Evolutionary conservation across 225 moss, liverwort and hornwort species (phyloP), one percentile per base, ranked within the genome.

Genomic region (Polytrichum formosum): DNA sequence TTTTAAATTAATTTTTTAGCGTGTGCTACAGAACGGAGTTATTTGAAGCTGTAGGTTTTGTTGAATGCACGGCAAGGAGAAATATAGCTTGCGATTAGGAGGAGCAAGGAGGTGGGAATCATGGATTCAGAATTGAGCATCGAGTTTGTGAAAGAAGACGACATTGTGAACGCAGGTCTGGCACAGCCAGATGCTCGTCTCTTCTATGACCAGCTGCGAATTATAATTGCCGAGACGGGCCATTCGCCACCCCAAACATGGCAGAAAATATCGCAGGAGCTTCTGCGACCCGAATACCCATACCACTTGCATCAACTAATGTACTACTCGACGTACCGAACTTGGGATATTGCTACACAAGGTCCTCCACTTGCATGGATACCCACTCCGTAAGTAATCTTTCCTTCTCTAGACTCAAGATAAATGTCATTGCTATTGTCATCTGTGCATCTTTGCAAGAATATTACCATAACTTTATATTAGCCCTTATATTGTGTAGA

Each of bases 331-430:
- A 78, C 77, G 4, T 91, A 81, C 37, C 53, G 46, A 18, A 66
- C 55, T 27, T 91, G 90, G 90, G 78, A 87, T 53, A n/a, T 54
- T 1, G 26, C 64, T 22, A 7, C 61, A 55, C 73, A 26, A 6
- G 90, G 90, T 0, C 90, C 80, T 5, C 87, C 90, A 7, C 80
- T 56, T 5, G 79, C 84, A 7, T 87, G 90, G 90, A 81, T 82
- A 10, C 89, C 89, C 5, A 70, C 81, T 56, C 78, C 69, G 89
- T 90, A 70, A 81, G 74, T 72, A 16, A 4, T 46, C 46, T 46
- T 46, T 46, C 46, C 7, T 13, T 70, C 69, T 68, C 56, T 46
- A 46, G 22, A 19, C 18, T 53, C 13, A 22, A 53, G 64, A 19
- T 28, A 26, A 16, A 9, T 33, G n/a, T 46, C 46, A 16, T 46